Evolutionary conservation across 2,329 filamentous ascomycete genomes (phyloP).

Genomic region (Verticillium dahliae): DNA sequence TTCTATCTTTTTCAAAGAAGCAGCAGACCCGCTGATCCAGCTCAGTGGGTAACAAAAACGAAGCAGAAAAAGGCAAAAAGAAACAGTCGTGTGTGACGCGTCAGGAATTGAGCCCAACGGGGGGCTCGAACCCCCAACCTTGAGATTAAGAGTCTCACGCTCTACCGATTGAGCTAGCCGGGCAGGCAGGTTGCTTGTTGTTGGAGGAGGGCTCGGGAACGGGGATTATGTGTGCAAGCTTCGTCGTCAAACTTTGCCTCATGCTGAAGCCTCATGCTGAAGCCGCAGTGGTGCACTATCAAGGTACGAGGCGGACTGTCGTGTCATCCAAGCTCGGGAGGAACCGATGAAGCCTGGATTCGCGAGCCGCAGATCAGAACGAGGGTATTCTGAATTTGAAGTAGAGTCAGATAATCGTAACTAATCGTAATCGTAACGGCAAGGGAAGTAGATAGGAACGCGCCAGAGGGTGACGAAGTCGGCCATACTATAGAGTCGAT

Average conservation of each 20-base stretch:
- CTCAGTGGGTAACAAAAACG: background rate
- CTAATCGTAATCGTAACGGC: no score
- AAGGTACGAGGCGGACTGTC: no score
- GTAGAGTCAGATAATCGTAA: no score
- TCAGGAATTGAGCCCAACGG: background rate
- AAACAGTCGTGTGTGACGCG: background rate
- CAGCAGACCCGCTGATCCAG: no score
- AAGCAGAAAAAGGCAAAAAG: background rate
- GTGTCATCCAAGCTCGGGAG: no score
- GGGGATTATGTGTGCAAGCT: background rate
- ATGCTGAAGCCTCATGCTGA: background rate
- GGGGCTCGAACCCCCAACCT: slow-evolving; percentile 45
- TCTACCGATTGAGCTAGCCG: slow-evolving; percentile 66
- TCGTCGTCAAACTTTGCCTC: background rate
- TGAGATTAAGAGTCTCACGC: slow-evolving; percentile 65
- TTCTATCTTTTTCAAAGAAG: no score
- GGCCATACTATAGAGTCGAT: no score
- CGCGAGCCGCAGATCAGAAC: no score
- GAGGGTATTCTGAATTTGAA: no score
- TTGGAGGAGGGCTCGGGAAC: background rate
- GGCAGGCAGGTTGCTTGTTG: slow-evolving; percentile 22
- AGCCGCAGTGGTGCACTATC: background rate
- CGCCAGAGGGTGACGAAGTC: no score
- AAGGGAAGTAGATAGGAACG: no score
- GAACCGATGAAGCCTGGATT: no score